Conservation (phyloP, 495 filamentous ascomycete genomes). For the Aspergillus mulundensis region DNA sequence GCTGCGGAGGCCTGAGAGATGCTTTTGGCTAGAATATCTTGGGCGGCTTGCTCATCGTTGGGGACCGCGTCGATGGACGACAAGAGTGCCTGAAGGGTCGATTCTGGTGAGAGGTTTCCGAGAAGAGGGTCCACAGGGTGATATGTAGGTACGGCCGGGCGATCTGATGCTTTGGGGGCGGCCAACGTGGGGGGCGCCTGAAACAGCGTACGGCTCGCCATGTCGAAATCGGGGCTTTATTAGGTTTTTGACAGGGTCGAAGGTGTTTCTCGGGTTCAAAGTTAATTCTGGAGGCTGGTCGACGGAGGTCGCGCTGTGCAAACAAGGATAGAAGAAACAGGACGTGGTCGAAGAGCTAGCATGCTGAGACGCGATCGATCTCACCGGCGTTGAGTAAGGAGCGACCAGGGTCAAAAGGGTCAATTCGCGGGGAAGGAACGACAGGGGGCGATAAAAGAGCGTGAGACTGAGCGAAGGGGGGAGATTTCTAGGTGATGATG, state of each 20-base stretch:
- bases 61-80: conserved; percentile 51
- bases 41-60: conserved; percentile 39
- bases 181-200: conserved; percentile 28
- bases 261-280: neutral
- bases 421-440: neutral
- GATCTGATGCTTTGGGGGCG: conserved; percentile 26
- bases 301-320: conserved; percentile 22
- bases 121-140: conserved; percentile 48
- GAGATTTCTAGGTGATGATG: neutral
- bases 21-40: conserved; percentile 57
- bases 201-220: conserved; percentile 34
- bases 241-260: neutral
- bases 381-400: conserved; percentile 8
- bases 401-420: neutral
- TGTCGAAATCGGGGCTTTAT: conserved; percentile 45
- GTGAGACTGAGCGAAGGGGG: neutral
- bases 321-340: conserved; percentile 15
- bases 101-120: conserved; percentile 50
- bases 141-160: conserved; percentile 25
- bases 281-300: conserved; percentile 14
- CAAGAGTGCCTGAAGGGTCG: conserved; percentile 49
- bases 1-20: conserved; percentile 62
- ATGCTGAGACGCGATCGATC: conserved; percentile 29
- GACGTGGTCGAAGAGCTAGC: conserved; percentile 22
- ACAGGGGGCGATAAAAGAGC: neutral